These are phyloP conservation scores for Nothophytophthora sp. DNA, from an alignment of 352 stramenopile genomes.

Conservation along the genomic window DNA sequence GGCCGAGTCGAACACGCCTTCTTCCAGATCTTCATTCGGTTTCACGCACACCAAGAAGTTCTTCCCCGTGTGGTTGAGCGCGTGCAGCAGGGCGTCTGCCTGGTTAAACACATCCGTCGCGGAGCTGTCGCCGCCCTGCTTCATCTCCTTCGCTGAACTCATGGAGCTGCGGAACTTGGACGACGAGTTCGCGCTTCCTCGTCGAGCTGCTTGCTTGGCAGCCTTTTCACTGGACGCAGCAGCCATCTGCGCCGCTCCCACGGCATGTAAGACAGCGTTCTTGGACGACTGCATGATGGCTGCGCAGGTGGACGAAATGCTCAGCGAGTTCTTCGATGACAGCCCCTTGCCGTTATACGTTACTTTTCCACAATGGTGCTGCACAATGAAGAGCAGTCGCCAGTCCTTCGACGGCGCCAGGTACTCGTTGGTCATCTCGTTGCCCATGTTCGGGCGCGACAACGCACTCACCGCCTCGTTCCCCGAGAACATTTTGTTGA, in stretches of 20 bases:
- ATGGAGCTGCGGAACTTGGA: slow-evolving; percentile 54
- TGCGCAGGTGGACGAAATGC: slow-evolving; percentile 75
- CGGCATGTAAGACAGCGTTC: slow-evolving; percentile 71
- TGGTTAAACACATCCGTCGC: slow-evolving; percentile 66
- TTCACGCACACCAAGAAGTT: slow-evolving; percentile 88
- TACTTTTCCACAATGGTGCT: slow-evolving; percentile 72
- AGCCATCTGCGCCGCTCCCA: slow-evolving; percentile 67
- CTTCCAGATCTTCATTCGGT: slow-evolving; percentile 61
- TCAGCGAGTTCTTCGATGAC: slow-evolving; percentile 66
- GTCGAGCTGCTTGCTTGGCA: slow-evolving; percentile 31
- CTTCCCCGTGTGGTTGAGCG: slow-evolving; percentile 72
- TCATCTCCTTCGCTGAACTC: slow-evolving; percentile 44
- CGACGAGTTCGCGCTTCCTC: slow-evolving; percentile 26
- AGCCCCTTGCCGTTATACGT: slow-evolving; percentile 80
- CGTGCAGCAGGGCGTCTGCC: slow-evolving; percentile 65
- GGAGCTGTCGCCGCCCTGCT: slow-evolving; percentile 40
- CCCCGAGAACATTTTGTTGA: slow-evolving; percentile 74
- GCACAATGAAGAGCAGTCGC: slow-evolving; percentile 73
- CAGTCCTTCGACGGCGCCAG: slow-evolving; percentile 75
- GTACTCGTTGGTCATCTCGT: slow-evolving; percentile 62
- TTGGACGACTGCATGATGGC: slow-evolving; percentile 88
- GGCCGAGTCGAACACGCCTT: slow-evolving; percentile 64
- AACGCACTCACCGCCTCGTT: slow-evolving; percentile 58
- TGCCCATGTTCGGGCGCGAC: slow-evolving; percentile 59
- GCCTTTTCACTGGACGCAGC: slow-evolving; percentile 53